A percentile compares a stretch with the other conserved stretches of the same genome.
Conservation (phyloP, 805 yeast genomes). For the Phaffomyces opuntiae region DNA sequence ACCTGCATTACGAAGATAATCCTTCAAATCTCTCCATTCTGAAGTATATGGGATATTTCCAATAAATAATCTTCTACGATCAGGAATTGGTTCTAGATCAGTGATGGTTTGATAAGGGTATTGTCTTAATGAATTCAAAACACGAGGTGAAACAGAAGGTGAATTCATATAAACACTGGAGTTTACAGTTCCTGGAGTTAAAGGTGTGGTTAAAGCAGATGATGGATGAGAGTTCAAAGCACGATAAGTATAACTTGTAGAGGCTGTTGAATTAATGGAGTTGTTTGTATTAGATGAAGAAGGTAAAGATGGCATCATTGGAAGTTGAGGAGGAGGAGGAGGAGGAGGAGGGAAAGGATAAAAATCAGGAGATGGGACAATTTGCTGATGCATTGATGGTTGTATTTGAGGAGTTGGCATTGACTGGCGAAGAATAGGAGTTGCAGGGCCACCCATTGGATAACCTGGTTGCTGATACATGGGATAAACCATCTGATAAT, state of each 20-base stretch:
- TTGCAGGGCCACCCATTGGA: neutral
- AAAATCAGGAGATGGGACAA: too few species aligned
- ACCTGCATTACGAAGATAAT: constrained; percentile 25
- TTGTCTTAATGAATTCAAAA: constrained; percentile 15
- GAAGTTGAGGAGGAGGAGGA: constrained; percentile 1
- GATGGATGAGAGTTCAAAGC: too few species aligned
- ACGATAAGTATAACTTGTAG: too few species aligned
- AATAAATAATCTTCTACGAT: constrained; percentile 40
- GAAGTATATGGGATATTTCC: constrained; percentile 50
- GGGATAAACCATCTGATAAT: neutral
- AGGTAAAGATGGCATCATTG: neutral
- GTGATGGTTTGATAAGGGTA: constrained; percentile 20
- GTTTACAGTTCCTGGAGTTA: too few species aligned
- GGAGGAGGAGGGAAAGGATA: neutral
- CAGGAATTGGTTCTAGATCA: constrained; percentile 15
- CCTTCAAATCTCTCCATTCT: constrained; percentile 33
- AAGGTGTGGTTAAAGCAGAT: too few species aligned
- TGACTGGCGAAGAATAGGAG: too few species aligned
- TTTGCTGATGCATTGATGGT: too few species aligned
- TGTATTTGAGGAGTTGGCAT: too few species aligned
- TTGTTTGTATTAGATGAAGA: neutral
- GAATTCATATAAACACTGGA: neutral
- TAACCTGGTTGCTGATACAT: neutral
- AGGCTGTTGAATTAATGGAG: neutral
- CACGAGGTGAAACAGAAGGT: constrained; percentile 15